Evolutionary conservation across 2,329 filamentous ascomycete species (phyloP).

Genomic region (Metarhizium guizhouense): DNA sequence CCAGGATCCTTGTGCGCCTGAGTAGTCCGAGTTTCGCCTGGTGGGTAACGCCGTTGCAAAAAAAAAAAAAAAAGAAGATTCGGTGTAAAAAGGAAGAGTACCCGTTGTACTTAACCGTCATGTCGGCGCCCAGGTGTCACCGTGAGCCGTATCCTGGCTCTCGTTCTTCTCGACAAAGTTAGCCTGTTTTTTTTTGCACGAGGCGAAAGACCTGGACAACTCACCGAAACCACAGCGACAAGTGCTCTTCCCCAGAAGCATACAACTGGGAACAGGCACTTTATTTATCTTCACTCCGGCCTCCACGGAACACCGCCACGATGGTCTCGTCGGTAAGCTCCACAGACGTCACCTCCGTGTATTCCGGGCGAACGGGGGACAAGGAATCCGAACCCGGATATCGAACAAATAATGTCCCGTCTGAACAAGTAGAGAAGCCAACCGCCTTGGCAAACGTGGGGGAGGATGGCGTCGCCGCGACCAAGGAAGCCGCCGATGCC

Average conservation of each 20-base stretch:
- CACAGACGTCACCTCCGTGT: constrained; percentile 1
- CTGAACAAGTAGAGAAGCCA: not conserved
- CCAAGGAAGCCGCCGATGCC: not conserved
- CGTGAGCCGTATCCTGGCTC: no score
- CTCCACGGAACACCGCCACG: not conserved
- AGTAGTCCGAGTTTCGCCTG: not conserved
- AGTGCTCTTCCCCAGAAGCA: no score
- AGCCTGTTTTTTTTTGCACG: no score
- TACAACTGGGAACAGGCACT: no score
- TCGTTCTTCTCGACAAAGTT: no score
- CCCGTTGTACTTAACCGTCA: no score
- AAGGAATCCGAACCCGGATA: not conserved
- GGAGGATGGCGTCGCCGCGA: not conserved
- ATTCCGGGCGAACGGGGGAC: not conserved
- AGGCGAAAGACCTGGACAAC: no score
- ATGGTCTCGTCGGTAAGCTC: constrained; percentile 2
- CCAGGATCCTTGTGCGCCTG: not conserved
- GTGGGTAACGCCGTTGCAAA: no score
- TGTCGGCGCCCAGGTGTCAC: no score
- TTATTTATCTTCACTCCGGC: not conserved
- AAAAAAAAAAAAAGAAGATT: no score
- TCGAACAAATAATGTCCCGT: not conserved
- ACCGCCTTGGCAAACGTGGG: not conserved
- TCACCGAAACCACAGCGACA: no score
- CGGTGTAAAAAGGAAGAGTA: no score